phyloP scores from a whole-genome alignment of 805 yeast species.

The Kurtzmaniella cleridarum region DNA sequence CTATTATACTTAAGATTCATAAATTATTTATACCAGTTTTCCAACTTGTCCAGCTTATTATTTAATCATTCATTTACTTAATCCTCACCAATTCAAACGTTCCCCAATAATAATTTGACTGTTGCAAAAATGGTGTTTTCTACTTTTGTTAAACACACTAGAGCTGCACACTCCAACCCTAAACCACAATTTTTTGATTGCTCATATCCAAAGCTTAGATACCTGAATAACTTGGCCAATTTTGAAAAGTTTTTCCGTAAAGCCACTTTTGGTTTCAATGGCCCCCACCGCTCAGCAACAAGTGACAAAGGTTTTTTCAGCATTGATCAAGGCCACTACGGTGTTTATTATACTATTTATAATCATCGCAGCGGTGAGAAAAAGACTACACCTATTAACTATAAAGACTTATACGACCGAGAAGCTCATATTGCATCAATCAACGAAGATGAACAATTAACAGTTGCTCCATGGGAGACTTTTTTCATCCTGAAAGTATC shows the following conservation, averaged over 20 bases:
- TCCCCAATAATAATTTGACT: neutral
- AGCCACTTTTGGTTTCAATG: conserved; percentile 7
- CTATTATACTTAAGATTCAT: no score
- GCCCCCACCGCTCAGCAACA: conserved; percentile 17
- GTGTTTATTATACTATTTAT: conserved; percentile 35
- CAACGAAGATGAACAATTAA: neutral
- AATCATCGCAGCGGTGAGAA: conserved; percentile 26
- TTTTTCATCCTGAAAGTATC: conserved; percentile 29
- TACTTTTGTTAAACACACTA: conserved; percentile 10
- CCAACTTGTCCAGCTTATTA: no score
- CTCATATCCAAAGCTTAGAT: conserved; percentile 9
- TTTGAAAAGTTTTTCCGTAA: conserved; percentile 5
- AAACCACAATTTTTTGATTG: conserved; percentile 7
- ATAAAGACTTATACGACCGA: neutral
- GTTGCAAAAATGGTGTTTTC: conserved; percentile 9
- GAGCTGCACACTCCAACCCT: conserved; percentile 4
- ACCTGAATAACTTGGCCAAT: conserved; percentile 6
- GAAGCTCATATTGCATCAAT: neutral
- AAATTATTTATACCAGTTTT: no score
- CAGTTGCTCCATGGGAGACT: conserved; percentile 2
- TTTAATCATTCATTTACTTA: neutral
- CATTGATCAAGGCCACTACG: conserved; percentile 38
- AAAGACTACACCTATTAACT: conserved; percentile 4
- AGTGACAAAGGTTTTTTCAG: conserved; percentile 15
- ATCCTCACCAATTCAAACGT: no score